These are phyloP conservation scores for Globisporangium barbulae DNA, from an alignment of 352 stramenopile genomes.

Conservation along the genomic window DNA sequence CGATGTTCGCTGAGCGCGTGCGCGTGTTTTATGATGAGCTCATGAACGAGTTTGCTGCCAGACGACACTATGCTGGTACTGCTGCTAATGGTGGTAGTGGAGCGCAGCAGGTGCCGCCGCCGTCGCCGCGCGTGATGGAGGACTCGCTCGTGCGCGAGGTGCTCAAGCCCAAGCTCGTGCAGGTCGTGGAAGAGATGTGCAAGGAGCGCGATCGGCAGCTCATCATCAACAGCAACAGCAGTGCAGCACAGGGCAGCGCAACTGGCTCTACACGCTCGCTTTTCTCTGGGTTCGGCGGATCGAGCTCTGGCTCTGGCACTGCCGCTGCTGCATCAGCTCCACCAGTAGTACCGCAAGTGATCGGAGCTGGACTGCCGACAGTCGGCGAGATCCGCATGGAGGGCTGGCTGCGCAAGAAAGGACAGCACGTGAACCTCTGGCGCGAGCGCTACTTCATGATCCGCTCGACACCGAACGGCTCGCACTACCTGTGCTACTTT, in stretches of 20 bases:
- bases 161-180: conserved; percentile 72
- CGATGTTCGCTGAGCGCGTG: conserved; percentile 44
- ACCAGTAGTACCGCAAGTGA: neutral
- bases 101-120: neutral
- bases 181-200: conserved; percentile 74
- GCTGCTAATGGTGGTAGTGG: neutral
- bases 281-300: neutral
- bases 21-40: conserved; percentile 62
- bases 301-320: neutral
- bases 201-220: conserved; percentile 49
- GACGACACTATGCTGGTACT: conserved; percentile 6
- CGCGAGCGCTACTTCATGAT: conserved; percentile 88
- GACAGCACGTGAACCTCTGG: conserved; percentile 85
- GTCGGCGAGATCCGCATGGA: conserved; percentile 81
- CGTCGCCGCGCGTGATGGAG: conserved; percentile 36
- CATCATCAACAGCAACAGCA: neutral
- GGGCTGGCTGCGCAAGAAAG: conserved; percentile 84
- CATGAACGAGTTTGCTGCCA: conserved; percentile 39
- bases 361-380: conserved; percentile 19
- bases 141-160: conserved; percentile 58
- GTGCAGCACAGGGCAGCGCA: neutral
- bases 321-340: conserved; percentile 5
- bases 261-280: conserved; percentile 6
- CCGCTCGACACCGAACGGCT: conserved; percentile 70
- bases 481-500: conserved; percentile 83